Conservation (phyloP, 352 stramenopile genomes). For the Pythium biforme region DNA sequence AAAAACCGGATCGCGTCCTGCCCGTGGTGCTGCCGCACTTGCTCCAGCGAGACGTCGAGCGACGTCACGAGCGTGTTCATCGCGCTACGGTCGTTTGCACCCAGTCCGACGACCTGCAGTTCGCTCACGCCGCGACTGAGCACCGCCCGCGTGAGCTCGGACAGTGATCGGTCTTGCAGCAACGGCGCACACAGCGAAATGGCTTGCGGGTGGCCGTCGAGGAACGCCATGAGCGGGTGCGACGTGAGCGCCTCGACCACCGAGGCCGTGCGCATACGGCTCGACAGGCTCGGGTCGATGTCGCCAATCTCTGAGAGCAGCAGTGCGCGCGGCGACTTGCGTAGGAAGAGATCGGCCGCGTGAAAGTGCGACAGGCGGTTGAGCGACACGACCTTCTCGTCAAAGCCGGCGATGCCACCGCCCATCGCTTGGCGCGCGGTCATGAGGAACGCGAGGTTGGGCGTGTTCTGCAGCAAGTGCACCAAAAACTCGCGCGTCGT, state of each 20-base stretch:
- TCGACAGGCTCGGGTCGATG: slow-evolving; percentile 33
- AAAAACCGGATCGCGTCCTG: slow-evolving; percentile 78
- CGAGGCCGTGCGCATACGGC: slow-evolving; percentile 31
- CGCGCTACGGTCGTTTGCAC: slow-evolving; percentile 62
- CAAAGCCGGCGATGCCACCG: slow-evolving; percentile 63
- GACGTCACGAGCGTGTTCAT: slow-evolving; percentile 79
- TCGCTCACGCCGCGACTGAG: slow-evolving; percentile 68
- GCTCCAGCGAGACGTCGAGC: slow-evolving; percentile 67
- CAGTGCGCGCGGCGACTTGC: slow-evolving; percentile 66
- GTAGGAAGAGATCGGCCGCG: slow-evolving; percentile 72
- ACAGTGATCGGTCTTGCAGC: slow-evolving; percentile 69
- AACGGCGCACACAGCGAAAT: slow-evolving; percentile 77
- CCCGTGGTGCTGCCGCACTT: slow-evolving; percentile 66
- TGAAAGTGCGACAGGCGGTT: slow-evolving; percentile 72
- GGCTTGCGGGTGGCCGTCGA: slow-evolving; percentile 78
- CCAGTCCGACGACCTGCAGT: slow-evolving; percentile 61
- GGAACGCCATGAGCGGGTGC: slow-evolving; percentile 77
- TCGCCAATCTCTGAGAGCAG: slow-evolving; percentile 68
- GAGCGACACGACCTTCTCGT: slow-evolving; percentile 80
- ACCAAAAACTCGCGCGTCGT: slow-evolving; percentile 61
- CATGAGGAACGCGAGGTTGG: slow-evolving; percentile 63
- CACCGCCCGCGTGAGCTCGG: slow-evolving; percentile 70
- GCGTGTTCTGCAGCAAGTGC: slow-evolving; percentile 61
- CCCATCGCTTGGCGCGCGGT: slow-evolving; percentile 73
- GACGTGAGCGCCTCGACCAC: slow-evolving; percentile 60